These are phyloP conservation scores for Myriangium duriaei DNA, from an alignment of 2,329 filamentous ascomycete genomes.

Conservation along the genomic window DNA sequence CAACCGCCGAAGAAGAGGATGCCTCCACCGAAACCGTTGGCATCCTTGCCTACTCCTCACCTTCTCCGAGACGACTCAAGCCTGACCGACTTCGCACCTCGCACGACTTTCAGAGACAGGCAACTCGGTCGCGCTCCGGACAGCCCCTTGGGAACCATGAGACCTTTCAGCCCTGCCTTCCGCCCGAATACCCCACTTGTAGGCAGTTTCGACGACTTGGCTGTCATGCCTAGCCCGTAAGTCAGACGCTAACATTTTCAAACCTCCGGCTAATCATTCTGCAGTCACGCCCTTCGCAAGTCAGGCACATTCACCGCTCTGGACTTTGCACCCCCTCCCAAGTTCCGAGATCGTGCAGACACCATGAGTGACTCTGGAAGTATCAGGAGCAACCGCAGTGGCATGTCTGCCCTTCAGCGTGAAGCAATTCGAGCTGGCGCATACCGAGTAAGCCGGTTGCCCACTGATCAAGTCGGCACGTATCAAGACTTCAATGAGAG, in stretches of 20 bases:
- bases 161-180: constrained; percentile 63
- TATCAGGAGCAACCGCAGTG: constrained; percentile 59
- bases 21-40: constrained; percentile 62
- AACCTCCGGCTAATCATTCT: too few relatives aligned
- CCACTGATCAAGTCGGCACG: constrained; percentile 70
- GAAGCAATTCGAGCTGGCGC: constrained; percentile 68
- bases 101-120: constrained; percentile 47
- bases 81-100: constrained; percentile 79
- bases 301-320: constrained; percentile 66
- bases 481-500: constrained; percentile 51
- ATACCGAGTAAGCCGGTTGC: constrained; percentile 75
- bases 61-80: constrained; percentile 60
- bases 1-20: constrained; percentile 41
- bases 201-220: constrained; percentile 76
- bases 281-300: constrained; percentile 59
- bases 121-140: constrained; percentile 52
- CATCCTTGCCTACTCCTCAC: constrained; percentile 70
- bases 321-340: constrained; percentile 69
- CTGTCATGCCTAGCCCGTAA: constrained; percentile 81
- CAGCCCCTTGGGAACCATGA: constrained; percentile 43
- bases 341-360: constrained; percentile 51
- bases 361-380: constrained; percentile 34
- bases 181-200: constrained; percentile 66
- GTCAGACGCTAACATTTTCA: too few relatives aligned
- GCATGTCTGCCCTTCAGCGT: constrained; percentile 58